Evolutionary conservation across 1,284 basidiomycete genomes (phyloP).

Genomic region (Cryptococcus deneoformans): DNA sequence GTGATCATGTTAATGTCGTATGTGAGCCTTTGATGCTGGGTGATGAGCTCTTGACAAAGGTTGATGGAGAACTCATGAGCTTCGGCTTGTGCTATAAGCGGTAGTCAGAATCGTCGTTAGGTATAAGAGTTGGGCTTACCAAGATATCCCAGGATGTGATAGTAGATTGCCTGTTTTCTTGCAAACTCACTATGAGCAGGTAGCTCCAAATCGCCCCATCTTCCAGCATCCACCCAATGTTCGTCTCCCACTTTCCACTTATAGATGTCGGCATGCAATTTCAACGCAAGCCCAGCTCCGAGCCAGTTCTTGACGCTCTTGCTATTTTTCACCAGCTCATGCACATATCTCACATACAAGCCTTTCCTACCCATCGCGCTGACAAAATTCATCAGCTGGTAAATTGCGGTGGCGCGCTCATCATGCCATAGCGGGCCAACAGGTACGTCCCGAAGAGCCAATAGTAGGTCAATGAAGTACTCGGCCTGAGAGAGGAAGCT

Average conservation of each 20-base stretch:
- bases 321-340: conserved; percentile 78
- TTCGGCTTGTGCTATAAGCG: conserved; percentile 74
- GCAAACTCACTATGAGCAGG: conserved; percentile 93
- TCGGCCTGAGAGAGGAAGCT: conserved; percentile 86
- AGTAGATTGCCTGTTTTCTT: conserved; percentile 84
- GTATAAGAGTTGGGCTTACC: conserved; percentile 52
- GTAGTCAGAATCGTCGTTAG: not conserved
- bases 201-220: conserved; percentile 66
- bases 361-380: conserved; percentile 80
- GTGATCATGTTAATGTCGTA: conserved; percentile 83
- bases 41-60: conserved; percentile 84
- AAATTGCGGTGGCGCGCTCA: conserved; percentile 87
- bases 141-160: conserved; percentile 81
- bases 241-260: conserved; percentile 73
- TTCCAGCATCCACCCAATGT: conserved; percentile 73
- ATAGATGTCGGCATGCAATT: conserved; percentile 89
- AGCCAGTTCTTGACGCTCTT: conserved; percentile 66
- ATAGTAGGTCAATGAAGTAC: conserved; percentile 87
- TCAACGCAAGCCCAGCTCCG: conserved; percentile 87
- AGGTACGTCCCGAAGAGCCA: conserved; percentile 88
- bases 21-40: conserved; percentile 78
- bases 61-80: conserved; percentile 94
- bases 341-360: conserved; percentile 90
- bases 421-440: conserved; percentile 91
- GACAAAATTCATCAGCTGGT: conserved; percentile 90